These are phyloP conservation scores for Colletotrichum falcatum DNA, from an alignment of 2,329 filamentous ascomycete genomes.

Conservation along the genomic window DNA sequence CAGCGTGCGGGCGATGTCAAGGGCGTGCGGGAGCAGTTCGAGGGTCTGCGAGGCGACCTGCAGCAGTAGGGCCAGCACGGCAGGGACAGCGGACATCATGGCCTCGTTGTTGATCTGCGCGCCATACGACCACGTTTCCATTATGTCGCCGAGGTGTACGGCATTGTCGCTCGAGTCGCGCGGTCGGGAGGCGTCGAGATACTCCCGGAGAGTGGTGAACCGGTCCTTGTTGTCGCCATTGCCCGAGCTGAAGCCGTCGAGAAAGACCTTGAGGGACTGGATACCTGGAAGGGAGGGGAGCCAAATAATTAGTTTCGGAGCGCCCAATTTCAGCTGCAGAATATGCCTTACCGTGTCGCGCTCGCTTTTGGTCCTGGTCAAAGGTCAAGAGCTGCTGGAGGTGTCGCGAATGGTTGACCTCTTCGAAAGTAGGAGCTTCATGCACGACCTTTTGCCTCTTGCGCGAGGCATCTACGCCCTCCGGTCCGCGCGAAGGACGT, in stretches of 20 bases:
- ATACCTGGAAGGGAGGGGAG: constrained; percentile 60
- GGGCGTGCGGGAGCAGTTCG: constrained; percentile 79
- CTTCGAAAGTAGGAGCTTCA: constrained; percentile 69
- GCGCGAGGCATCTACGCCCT: constrained; percentile 56
- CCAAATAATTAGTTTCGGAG: background rate
- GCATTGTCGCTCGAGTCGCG: constrained; percentile 58
- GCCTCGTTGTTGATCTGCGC: constrained; percentile 83
- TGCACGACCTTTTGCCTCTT: constrained; percentile 70
- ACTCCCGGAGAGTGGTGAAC: constrained; percentile 74
- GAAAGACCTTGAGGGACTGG: constrained; percentile 76
- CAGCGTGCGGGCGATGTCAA: constrained; percentile 83
- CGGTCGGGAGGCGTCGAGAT: constrained; percentile 69
- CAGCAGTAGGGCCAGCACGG: constrained; percentile 84
- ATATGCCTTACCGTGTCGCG: constrained; percentile 70
- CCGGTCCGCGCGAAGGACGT: constrained; percentile 53
- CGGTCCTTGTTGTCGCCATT: constrained; percentile 62
- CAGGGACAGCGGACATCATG: constrained; percentile 82
- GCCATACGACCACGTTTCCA: constrained; percentile 90
- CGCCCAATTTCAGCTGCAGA: background rate
- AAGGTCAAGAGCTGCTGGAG: constrained; percentile 77
- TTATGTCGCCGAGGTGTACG: constrained; percentile 80
- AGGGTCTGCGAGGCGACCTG: constrained; percentile 80
- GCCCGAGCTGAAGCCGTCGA: constrained; percentile 72
- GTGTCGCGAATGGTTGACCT: constrained; percentile 73
- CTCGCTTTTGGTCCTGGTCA: constrained; percentile 74